Evolutionary conservation across 305 asterid species (phyloP), one percentile per base, ranked within the genome.

Genomic region (Solanum hybrid): DNA sequence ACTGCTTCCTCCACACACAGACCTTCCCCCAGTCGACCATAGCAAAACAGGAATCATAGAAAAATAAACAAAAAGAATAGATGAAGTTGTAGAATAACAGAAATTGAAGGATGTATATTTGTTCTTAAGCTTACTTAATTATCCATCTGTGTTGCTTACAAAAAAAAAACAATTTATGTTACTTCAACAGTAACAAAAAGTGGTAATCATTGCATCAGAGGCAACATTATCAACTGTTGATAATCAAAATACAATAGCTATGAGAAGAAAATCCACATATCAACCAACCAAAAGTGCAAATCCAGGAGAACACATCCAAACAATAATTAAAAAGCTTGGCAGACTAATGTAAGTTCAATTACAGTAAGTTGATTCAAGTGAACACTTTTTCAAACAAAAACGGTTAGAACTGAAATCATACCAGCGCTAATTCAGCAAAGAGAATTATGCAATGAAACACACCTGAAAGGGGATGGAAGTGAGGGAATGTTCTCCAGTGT

Each of bases 401-500:
- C 35, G 26, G 71, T 42, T 26, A 29, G 36, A 9, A 20, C 73
- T 81, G 71, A 42, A 81, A 12, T n/a, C 9, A 34, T 37, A 24
- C 35, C 27, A 13, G 38, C 13, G 86, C 13, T n/a, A 24, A 37
- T 12, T 24, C 86, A 38, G 22, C 64, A 37, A 79, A 26, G 34
- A 37, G 85, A 24, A 36, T 14, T 14, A n/a, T 5, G 81, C 81
- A 76, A 76, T 76, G 34, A 35, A 80, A 84, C 14, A 81, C 73
- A 96, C 99, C 98, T 97, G 99, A 92, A 96, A 96, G 60, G 97
- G 95, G 90, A 96, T 95, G 86, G 92, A 80, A 89, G 93, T 94
- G 60, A 94, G 90, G 79, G 92, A 93, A n/a, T 88, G 93, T 88
- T 93, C 94, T 38, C 99, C 99, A 71, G 99, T 92, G 77, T 91